These are phyloP conservation scores for Eucalyptus tenuipes DNA, from an alignment of 345 rosid species.

Conservation along the genomic window DNA sequence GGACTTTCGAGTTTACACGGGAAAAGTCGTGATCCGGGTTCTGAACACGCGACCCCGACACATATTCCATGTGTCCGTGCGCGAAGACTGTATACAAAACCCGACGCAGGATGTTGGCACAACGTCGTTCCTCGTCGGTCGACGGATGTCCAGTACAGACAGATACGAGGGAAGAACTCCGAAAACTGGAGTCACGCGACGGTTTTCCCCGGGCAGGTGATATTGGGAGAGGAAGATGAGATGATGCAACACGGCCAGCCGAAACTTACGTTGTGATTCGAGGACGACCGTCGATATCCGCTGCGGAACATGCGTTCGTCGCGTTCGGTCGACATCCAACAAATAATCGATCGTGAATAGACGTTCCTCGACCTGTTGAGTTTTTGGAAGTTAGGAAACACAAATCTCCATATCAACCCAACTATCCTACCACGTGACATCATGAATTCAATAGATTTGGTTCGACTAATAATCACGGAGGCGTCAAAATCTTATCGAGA, in stretches of 20 bases:
- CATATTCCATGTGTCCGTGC: neutral
- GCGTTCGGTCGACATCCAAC: neutral
- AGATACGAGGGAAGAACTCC: neutral
- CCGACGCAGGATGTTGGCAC: neutral
- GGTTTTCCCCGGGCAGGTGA: neutral
- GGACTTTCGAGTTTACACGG: neutral
- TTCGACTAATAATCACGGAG: neutral
- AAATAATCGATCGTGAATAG: neutral
- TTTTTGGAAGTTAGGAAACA: neutral
- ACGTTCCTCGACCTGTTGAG: slow-evolving; percentile 1
- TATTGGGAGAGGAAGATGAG: neutral
- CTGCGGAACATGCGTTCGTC: neutral
- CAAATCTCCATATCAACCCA: neutral
- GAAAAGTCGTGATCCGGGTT: neutral
- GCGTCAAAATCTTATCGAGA: neutral
- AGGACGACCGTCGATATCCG: neutral
- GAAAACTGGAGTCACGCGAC: neutral
- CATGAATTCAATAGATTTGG: neutral
- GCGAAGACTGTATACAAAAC: neutral
- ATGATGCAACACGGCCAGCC: neutral
- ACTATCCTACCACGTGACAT: neutral
- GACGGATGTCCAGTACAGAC: neutral
- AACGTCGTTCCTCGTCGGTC: neutral
- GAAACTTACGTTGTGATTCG: neutral
- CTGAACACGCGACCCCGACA: neutral